Evolutionary conservation across 192 early-diverging fungal genomes (phyloP), one percentile per base, ranked within the genome.

Genomic region (Coemansia aciculifera): DNA sequence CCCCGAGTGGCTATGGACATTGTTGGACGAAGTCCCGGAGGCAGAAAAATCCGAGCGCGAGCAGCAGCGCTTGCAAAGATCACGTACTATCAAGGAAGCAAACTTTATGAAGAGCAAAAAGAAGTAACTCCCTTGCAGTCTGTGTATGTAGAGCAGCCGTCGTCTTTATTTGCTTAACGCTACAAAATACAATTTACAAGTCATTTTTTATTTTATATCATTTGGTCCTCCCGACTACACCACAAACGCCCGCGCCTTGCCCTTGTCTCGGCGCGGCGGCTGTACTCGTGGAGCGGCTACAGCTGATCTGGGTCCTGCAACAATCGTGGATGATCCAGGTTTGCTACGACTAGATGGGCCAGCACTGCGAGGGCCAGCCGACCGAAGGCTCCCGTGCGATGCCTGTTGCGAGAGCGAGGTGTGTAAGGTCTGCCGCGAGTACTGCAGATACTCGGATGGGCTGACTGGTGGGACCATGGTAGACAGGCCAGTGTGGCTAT

Each of bases 1-100:
- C 64, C 96, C 95, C 5, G 88, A 86, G 0, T 96, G 96, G 96
- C 87, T 98, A n/a, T 98, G 95, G 94, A 87, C 88, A 9, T 76
- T 95, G 42, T 77, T 91, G 34, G 89, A 95, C 59, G 39, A 68
- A 59, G 66, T 64, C 5, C 72, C 80, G 0, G 64, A 67, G 12
- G 80, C 68, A 31, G 9, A 54, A n/a, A 39, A 38, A 32, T 38
- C 63, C 3, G 85, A 87, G 69, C 84, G 85, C 54, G 84, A 87
- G 68, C 79, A 74, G 46, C 90, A 89, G 75, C 83, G 88, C 63
- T 75, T 86, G 52, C 75, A 84, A 42, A 86, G 86, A 67, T 83
- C 87, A 57, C 82, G 87, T 34, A 73, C 67, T 44, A 90, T 91
- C 75, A 89, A 89, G 75, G 85, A 78, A 39, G 60, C 81, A n/a